These are phyloP conservation scores for Acanthochlamys bracteata DNA, from an alignment of 106 monocot genomes.

Conservation along the genomic window DNA sequence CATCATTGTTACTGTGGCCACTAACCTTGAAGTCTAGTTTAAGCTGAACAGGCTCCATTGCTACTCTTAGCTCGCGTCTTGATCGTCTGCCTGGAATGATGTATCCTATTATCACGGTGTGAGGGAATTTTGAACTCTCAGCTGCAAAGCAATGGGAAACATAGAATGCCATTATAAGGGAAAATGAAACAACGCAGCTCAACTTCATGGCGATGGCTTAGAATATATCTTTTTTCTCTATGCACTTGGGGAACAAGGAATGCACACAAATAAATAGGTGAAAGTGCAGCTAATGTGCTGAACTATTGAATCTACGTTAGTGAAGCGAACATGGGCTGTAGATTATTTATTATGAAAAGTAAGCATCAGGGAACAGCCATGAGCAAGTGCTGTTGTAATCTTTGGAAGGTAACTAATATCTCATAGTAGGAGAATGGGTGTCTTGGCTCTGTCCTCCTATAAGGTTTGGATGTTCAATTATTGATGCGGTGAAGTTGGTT, in stretches of 20 bases:
- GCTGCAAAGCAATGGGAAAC: not conserved
- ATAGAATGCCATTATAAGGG: conserved; percentile 3
- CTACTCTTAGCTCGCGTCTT: not conserved
- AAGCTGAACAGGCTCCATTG: not conserved
- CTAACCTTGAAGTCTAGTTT: conserved; percentile 1
- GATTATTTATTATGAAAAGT: conserved; percentile 8
- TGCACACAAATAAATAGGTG: conserved; percentile 7
- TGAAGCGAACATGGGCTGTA: conserved; percentile 11
- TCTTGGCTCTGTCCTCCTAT: not conserved
- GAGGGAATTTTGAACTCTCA: not conserved
- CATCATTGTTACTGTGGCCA: too few relatives aligned
- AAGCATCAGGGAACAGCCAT: conserved; percentile 5
- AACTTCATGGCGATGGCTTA: conserved; percentile 9
- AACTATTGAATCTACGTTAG: conserved; percentile 20
- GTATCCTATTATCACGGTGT: not conserved
- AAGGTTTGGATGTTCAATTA: not conserved
- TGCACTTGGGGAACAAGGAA: not conserved
- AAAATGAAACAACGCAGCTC: not conserved
- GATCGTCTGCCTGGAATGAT: not conserved
- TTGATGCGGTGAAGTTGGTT: not conserved
- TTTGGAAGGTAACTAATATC: not conserved
- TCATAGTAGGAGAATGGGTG: not conserved
- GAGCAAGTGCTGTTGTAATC: not conserved
- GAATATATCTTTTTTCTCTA: too few relatives aligned
- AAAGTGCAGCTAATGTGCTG: not conserved